Base-by-base conservation (phyloP, 352 stramenopile species). In the Synura sp. region DNA sequence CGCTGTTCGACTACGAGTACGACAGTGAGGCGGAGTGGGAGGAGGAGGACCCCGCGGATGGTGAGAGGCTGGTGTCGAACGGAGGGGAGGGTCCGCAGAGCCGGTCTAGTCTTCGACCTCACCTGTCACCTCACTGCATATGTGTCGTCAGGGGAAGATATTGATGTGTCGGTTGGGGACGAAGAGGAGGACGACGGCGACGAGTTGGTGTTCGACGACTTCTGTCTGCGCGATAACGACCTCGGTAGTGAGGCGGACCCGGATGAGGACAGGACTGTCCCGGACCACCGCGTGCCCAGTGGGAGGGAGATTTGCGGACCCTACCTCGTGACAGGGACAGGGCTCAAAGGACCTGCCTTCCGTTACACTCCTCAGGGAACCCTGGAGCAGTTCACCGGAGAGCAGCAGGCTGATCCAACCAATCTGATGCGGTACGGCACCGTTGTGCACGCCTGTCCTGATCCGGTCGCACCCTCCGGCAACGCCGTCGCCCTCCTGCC, bases 21-120 rank as follows among this genome's bases (percentile, higher is more conserved):
- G 60, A 75, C 29, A 29, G 3, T 44, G 60, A 75, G 22, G 60
- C 12, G 29, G 60, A 75, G 31, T 75, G 60, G 60, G 60, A 75
- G 49, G 60, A 75, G 29, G 60, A 75, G 49, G 31, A n/a, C 32
- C 38, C 38, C 19, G 38, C 9, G 7, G 38, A 19, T 44, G 38
- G n/a, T n/a, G n/a, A n/a, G n/a, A n/a, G n/a, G n/a, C n/a, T n/a
- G n/a, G n/a, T n/a, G n/a, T n/a, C n/a, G n/a, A n/a, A n/a, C n/a
- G n/a, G 49, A 34, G 49, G 29, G 60, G 49, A 75, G 31, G 12
- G 12, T 19, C 38, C 19, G 38, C 9, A 9, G 38, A 19, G 9
- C 7, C 38, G 38, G 9, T 19, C 38, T 44, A 44, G 38, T 44
- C 19, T 44, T 44, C 38, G 38, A 19, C 7, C 38, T 9, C 38